phyloP scores from a whole-genome alignment of 2,329 filamentous ascomycete genomes.

The Cephalotrichum gorgonifer region DNA sequence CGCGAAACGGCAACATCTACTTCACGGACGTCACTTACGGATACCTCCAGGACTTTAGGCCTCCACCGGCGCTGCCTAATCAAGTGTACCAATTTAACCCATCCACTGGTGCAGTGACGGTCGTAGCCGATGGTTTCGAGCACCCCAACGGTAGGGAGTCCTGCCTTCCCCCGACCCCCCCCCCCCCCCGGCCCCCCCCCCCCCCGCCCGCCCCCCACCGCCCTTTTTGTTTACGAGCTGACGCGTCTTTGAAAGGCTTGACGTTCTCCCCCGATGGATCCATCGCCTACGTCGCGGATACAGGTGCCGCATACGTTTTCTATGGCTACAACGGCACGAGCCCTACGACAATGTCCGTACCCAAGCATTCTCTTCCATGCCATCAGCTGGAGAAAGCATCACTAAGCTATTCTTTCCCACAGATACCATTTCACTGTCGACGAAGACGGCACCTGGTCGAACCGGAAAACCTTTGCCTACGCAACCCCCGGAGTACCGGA shows the following conservation, averaged over 20 bases:
- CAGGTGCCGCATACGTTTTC: conserved; percentile 35
- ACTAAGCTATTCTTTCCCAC: neutral
- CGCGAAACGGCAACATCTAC: conserved; percentile 47
- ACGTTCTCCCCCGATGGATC: conserved; percentile 43
- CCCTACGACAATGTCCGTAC: conserved; percentile 35
- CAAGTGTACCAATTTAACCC: conserved; percentile 50
- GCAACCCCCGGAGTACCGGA: conserved; percentile 44
- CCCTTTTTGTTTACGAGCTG: neutral
- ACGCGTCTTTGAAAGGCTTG: conserved; percentile 24
- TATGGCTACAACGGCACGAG: conserved; percentile 28
- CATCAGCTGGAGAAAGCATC: neutral
- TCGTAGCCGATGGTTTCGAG: conserved; percentile 46
- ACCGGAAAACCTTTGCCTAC: conserved; percentile 46
- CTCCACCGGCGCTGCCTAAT: conserved; percentile 37
- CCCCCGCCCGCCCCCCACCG: no score
- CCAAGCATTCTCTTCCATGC: neutral
- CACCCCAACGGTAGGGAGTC: conserved; percentile 38
- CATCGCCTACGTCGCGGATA: conserved; percentile 46
- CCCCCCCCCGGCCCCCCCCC: no score
- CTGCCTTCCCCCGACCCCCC: no score
- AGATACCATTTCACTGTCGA: conserved; percentile 20
- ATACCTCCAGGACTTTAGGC: conserved; percentile 46
- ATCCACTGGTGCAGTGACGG: conserved; percentile 36
- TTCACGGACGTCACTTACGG: conserved; percentile 55
- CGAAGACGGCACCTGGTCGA: conserved; percentile 33